These are phyloP conservation scores for Zarea fungicola DNA, from an alignment of 2,329 filamentous ascomycete species.

Conservation along the genomic window DNA sequence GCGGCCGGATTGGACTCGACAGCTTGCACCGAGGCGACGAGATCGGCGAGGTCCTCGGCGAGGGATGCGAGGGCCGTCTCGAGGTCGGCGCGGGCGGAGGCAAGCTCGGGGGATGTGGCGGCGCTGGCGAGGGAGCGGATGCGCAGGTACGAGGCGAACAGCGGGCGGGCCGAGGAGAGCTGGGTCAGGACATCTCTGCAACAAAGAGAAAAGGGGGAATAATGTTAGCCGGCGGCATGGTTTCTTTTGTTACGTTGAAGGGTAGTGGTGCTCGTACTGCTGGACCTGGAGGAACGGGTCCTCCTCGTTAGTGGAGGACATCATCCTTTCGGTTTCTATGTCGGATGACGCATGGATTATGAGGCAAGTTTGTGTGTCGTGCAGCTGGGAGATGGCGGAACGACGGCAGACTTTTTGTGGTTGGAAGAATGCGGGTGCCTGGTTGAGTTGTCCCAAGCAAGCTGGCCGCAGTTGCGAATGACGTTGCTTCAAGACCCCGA, in stretches of 20 bases:
- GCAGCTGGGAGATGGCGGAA: neutral
- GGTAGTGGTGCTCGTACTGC: slow-evolving; percentile 42
- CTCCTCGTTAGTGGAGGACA: slow-evolving; percentile 62
- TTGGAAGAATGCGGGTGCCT: slow-evolving; percentile 19
- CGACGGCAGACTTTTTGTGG: neutral
- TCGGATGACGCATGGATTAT: slow-evolving; percentile 18
- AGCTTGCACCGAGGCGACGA: slow-evolving; percentile 79
- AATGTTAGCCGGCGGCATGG: neutral
- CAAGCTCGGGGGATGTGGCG: slow-evolving; percentile 74
- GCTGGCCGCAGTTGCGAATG: slow-evolving; percentile 22
- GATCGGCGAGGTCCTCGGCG: slow-evolving; percentile 80
- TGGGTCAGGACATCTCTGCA: slow-evolving; percentile 80
- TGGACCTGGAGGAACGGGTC: slow-evolving; percentile 70
- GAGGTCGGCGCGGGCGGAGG: slow-evolving; percentile 69
- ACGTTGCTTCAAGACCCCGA: slow-evolving; percentile 22
- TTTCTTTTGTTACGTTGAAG: no score
- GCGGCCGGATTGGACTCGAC: slow-evolving; percentile 82
- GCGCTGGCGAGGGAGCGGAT: slow-evolving; percentile 80
- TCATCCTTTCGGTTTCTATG: slow-evolving; percentile 42
- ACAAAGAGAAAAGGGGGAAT: slow-evolving; percentile 7
- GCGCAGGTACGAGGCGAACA: slow-evolving; percentile 92
- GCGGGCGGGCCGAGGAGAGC: slow-evolving; percentile 72
- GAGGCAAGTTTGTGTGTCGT: neutral
- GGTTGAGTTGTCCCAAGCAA: slow-evolving; percentile 11
- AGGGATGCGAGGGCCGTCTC: slow-evolving; percentile 60